These are phyloP conservation scores for Chrysoporthe austroafricana DNA, from an alignment of 2,329 filamentous ascomycete species.

Conservation along the genomic window DNA sequence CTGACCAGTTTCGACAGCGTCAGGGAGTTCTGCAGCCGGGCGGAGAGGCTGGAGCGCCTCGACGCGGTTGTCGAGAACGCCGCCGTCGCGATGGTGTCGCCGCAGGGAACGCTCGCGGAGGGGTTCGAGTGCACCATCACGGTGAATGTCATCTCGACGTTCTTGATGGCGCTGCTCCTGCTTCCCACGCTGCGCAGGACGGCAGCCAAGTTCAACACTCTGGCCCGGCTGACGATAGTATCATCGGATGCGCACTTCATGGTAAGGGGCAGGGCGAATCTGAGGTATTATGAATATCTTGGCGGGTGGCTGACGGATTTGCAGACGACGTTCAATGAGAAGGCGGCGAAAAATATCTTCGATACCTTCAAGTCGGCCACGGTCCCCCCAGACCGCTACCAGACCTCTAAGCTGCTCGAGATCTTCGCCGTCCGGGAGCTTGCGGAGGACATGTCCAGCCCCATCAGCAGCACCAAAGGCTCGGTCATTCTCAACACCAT, in stretches of 20 bases:
- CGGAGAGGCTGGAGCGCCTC: slow-evolving; percentile 41
- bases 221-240: slow-evolving; percentile 44
- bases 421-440: slow-evolving; percentile 40
- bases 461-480: slow-evolving; percentile 34
- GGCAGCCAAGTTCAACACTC: slow-evolving; percentile 38
- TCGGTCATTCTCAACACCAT: slow-evolving; percentile 44
- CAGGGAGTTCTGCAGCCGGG: slow-evolving; percentile 43
- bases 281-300: too few species aligned
- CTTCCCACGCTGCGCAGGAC: slow-evolving; percentile 47
- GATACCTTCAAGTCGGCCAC: slow-evolving; percentile 37
- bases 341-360: slow-evolving; percentile 39
- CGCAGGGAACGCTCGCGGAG: slow-evolving; percentile 34
- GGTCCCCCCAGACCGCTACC: slow-evolving; percentile 40
- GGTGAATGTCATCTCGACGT: slow-evolving; percentile 52
- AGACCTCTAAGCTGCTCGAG: slow-evolving; percentile 41
- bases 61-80: slow-evolving; percentile 51
- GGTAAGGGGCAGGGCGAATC: slow-evolving; percentile 28
- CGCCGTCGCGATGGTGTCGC: slow-evolving; percentile 33
- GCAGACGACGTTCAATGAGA: slow-evolving; percentile 41
- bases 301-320: slow-evolving; percentile 28
- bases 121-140: slow-evolving; percentile 48
- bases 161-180: slow-evolving; percentile 48
- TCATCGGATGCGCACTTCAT: slow-evolving; percentile 44
- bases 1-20: slow-evolving; percentile 51
- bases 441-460: slow-evolving; percentile 36